Base-by-base conservation (phyloP, 148 eudicot genomes). In the Euryodendron excelsum region DNA sequence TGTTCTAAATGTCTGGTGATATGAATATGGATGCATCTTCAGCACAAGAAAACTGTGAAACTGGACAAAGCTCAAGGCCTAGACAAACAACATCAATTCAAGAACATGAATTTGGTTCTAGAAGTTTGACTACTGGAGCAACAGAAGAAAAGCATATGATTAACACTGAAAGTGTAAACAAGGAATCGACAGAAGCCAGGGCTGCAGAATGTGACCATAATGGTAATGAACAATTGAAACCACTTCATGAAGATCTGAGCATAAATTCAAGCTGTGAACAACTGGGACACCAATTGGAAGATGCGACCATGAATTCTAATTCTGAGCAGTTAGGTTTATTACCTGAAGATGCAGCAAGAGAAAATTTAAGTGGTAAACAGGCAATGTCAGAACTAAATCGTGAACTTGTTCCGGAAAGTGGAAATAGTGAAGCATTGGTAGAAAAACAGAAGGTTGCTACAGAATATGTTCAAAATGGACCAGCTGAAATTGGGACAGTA, bases 391-490 rank as follows among this genome's bases (percentile, higher is more conserved):
- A 70, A 70, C 41, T 52, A n/a, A 66, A 60, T 27, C 47, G 17
- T 36, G 64, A 28, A 23, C n/a, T 75, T 34, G 75, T 41, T 72
- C 44, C 53, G 56, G 80, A 31, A 44, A 73, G 68, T 63, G 73
- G 30, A 25, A 53, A 71, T 58, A 34, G 50, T 72, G 77, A 79
- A 74, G 70, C 75, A 30, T 74, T 70, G 79, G 65, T 74, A 45
- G 79, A 79, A 39, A 82, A 77, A 28, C 72, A 72, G 69, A 75
- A 33, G 63, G 60, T 25, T 58, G 79, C 31, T 66, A 69, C 77
- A 10, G 83, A 79, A 82, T 47, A 70, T 44, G 72, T 60, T 59
- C 74, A 67, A 47, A 80, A 81, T 72, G 69, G 58, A 74, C 45
- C n/a, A 31, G 77, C 36, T 67, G 72, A 55, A 34, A 69, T 61